A percentile compares a stretch with the other conserved stretches of the same genome.
Conservation (phyloP, 495 filamentous ascomycete genomes). For the Astrothelium subdiscretum region DNA sequence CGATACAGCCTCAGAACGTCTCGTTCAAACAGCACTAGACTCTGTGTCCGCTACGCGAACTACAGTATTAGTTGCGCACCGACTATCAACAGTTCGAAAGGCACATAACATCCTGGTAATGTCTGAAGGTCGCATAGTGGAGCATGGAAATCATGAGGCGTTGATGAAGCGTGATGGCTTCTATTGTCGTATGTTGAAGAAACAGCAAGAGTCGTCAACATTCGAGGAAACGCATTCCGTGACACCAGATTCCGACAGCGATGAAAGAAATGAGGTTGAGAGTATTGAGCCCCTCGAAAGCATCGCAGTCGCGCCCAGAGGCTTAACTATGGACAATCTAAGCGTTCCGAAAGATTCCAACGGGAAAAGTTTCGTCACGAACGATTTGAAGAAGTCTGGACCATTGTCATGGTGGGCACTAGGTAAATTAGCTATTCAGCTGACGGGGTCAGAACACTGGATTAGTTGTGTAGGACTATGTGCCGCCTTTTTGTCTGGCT, state of each 20-base stretch:
- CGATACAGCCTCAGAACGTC: constrained; percentile 6
- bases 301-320: too few species aligned
- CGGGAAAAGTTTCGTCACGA: too few species aligned
- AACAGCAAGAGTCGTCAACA: background rate
- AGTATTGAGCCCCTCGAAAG: too few species aligned
- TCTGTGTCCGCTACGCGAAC: constrained; percentile 2
- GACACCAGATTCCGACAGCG: too few species aligned
- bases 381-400: too few species aligned
- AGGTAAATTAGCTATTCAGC: background rate
- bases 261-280: too few species aligned
- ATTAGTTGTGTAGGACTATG: background rate
- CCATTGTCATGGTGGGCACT: background rate
- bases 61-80: constrained; percentile 12
- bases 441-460: background rate
- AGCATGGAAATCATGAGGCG: constrained; percentile 19
- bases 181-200: constrained; percentile 17
- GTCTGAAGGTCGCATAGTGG: constrained; percentile 15
- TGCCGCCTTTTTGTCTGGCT: background rate
- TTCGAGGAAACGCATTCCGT: too few species aligned
- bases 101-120: constrained; percentile 25
- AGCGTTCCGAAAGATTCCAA: too few species aligned
- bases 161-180: constrained; percentile 14
- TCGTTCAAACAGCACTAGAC: constrained; percentile 11
- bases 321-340: too few species aligned
- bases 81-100: constrained; percentile 7